Conservation (phyloP, 1,284 basidiomycete genomes). For the Coniferiporia sulphurascens region DNA sequence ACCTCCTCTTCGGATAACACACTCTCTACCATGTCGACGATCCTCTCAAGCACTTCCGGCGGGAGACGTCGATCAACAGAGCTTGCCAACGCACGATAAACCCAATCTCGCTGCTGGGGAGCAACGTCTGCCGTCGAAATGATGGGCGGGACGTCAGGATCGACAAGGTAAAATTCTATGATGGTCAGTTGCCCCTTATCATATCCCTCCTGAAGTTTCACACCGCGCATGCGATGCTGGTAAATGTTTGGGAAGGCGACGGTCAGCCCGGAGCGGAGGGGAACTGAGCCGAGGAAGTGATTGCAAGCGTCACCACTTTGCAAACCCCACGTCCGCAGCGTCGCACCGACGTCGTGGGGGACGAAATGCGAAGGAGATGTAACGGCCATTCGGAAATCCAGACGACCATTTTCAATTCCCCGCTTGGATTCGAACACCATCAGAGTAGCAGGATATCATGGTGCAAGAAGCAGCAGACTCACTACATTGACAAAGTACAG, state of each 20-base stretch:
- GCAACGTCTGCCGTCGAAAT: slow-evolving; percentile 38
- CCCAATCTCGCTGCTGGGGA: slow-evolving; percentile 44
- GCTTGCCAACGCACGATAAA: slow-evolving; percentile 32
- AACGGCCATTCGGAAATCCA: slow-evolving; percentile 47
- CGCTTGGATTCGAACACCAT: slow-evolving; percentile 17
- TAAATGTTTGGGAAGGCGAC: slow-evolving; percentile 54
- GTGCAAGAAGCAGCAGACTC: slow-evolving; percentile 16
- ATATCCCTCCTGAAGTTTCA: slow-evolving; percentile 33
- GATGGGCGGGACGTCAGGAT: slow-evolving; percentile 41
- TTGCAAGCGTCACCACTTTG: slow-evolving; percentile 40
- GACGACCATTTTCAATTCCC: slow-evolving; percentile 33
- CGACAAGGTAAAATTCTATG: slow-evolving; percentile 40
- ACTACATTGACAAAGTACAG: slow-evolving; percentile 41
- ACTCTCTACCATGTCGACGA: slow-evolving; percentile 35
- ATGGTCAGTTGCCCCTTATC: slow-evolving; percentile 35
- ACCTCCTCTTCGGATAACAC: slow-evolving; percentile 38
- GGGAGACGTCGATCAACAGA: slow-evolving; percentile 34
- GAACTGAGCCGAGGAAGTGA: slow-evolving; percentile 40
- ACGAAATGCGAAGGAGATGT: slow-evolving; percentile 38
- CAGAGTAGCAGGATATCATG: neutral
- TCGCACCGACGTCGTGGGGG: slow-evolving; percentile 40
- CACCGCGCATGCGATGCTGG: slow-evolving; percentile 36
- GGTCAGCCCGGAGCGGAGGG: slow-evolving; percentile 32
- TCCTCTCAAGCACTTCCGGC: slow-evolving; percentile 38
- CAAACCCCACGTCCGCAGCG: slow-evolving; percentile 45